Percentiles rank a stretch among this genome's conserved stretches.
These are phyloP conservation scores for Zasmidium cellare DNA, from an alignment of 2,329 filamentous ascomycete species.

Conservation along the genomic window DNA sequence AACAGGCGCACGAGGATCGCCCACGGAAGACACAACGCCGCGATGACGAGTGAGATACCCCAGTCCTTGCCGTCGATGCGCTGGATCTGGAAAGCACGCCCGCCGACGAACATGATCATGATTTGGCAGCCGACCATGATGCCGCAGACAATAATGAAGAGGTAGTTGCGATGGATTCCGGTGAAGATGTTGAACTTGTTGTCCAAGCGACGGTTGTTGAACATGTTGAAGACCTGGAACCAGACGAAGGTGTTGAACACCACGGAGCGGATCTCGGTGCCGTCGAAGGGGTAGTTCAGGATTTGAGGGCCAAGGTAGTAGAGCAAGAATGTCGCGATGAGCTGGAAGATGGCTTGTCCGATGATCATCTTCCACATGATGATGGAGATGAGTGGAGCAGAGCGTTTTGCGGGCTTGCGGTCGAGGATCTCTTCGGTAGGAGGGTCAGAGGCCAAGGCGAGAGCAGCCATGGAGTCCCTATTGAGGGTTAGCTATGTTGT, in stretches of 20 bases:
- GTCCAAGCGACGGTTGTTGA: slow-evolving; percentile 93
- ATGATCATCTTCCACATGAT: slow-evolving; percentile 99
- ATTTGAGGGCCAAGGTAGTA: slow-evolving; percentile 71
- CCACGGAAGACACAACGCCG: slow-evolving; percentile 77
- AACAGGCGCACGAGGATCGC: slow-evolving; percentile 79
- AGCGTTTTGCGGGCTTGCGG: slow-evolving; percentile 74
- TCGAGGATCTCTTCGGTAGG: slow-evolving; percentile 78
- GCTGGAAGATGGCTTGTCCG: slow-evolving; percentile 86
- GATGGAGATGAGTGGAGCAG: slow-evolving; percentile 73
- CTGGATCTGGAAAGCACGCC: slow-evolving; percentile 68
- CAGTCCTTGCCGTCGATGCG: slow-evolving; percentile 72
- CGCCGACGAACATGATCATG: slow-evolving; percentile 86
- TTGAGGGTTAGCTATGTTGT: background rate
- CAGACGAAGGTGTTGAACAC: slow-evolving; percentile 99
- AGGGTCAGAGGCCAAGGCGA: slow-evolving; percentile 85
- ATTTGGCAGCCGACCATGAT: slow-evolving; percentile 89
- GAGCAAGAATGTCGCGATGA: slow-evolving; percentile 74
- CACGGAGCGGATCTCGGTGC: slow-evolving; percentile 68
- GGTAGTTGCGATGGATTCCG: slow-evolving; percentile 77
- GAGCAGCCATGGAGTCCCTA: slow-evolving; percentile 83
- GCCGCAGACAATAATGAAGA: slow-evolving; percentile 81
- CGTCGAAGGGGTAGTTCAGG: slow-evolving; percentile 52
- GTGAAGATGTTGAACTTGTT: slow-evolving; percentile 96
- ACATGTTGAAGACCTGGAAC: slow-evolving; percentile 99
- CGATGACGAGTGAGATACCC: slow-evolving; percentile 82